These are phyloP conservation scores for Fusarium veterinarium DNA, from an alignment of 2,329 filamentous ascomycete species.

Conservation along the genomic window DNA sequence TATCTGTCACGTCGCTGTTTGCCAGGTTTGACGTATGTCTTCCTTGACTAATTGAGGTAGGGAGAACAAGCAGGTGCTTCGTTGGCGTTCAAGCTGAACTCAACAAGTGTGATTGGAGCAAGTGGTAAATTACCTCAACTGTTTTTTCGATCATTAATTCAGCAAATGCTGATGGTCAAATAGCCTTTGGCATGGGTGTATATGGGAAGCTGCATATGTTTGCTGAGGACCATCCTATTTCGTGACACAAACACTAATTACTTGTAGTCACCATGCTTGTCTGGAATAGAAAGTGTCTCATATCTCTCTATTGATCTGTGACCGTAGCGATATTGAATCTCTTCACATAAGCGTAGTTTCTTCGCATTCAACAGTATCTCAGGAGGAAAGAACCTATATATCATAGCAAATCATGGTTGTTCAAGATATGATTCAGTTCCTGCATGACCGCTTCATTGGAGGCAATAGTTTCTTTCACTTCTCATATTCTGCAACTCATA, in stretches of 20 bases:
- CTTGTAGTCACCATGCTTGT: neutral
- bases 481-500: neutral
- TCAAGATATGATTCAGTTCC: fast-evolving
- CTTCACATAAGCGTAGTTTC: neutral
- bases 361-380: fast-evolving
- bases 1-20: too few relatives aligned
- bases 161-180: fast-evolving
- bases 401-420: fast-evolving
- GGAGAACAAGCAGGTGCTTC: neutral
- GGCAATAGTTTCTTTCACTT: neutral
- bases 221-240: neutral
- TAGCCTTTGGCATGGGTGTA: neutral
- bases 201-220: neutral
- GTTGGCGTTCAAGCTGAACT: neutral
- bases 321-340: too few relatives aligned
- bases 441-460: neutral
- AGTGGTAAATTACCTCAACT: fast-evolving
- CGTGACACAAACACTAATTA: neutral
- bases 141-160: neutral
- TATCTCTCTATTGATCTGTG: fast-evolving
- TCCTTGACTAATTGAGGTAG: fast-evolving
- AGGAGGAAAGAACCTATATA: neutral
- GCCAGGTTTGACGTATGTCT: fast-evolving
- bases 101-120: neutral
- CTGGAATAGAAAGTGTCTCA: neutral